Evolutionary conservation across 2,329 filamentous ascomycete genomes (phyloP), one percentile per base, ranked within the genome.

Genomic region (Cladosporium sphaerospermum): DNA sequence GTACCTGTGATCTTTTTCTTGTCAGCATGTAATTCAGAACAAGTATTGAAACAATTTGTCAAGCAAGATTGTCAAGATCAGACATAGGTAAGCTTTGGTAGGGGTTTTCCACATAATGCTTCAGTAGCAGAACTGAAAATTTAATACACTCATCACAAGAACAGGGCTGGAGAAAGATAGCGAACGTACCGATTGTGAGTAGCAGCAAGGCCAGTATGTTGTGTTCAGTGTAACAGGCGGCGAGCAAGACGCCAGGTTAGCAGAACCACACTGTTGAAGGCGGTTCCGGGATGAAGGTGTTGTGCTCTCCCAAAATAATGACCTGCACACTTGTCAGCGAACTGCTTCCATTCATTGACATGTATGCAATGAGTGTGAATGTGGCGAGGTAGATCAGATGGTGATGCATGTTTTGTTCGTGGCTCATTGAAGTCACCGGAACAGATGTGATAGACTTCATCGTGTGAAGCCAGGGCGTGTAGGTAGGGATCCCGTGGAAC

Each of bases 331-430:
- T 19, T 16, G 32, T 51, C 37, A 51, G 48, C 40, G 37, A n/a
- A 31, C 40, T 51, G 48, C 41, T 14, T 33, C 32, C 11, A 4
- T n/a, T 28, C 23, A 28, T 28, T 28, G 23, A 28, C 23, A 28
- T 28, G 23, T 28, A 43, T n/a, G 33, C 19, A 34, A 23, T 34
- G 14, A 31, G 14, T 9, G 23, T n/a, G 18, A 40, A 9, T 31
- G n/a, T 32, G 32, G 36, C 32, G 37, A 42, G 42, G 31, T 37
- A 52, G 61, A 63, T 70, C 67, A 70, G 67, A 70, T 70, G 67
- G 67, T 70, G 65, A 67, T 70, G 67, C 67, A 70, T 70, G 67
- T 69, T 68, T 63, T 64, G 65, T 70, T 67, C 65, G 50, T 62
- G 65, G 67, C 62, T 67, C 67, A 70, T 64, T 56, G 55, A 56